These are phyloP conservation scores for Claviceps sp. DNA, from an alignment of 2,329 filamentous ascomycete species.

Conservation along the genomic window DNA sequence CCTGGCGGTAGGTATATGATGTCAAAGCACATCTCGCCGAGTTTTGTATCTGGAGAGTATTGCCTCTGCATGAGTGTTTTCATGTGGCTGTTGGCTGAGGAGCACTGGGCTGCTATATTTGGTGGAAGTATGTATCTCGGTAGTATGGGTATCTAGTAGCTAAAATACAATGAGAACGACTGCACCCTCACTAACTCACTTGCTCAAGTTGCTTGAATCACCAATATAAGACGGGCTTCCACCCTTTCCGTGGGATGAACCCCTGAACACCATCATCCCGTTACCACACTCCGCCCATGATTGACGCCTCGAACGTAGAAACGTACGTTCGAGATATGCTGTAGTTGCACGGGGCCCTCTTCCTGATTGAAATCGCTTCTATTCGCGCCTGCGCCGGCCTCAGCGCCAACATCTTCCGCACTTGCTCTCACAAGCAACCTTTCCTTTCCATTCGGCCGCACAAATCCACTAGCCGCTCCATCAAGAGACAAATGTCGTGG, in stretches of 20 bases:
- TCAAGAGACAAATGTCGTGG: constrained; percentile 38
- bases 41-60: neutral
- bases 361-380: neutral
- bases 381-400: neutral
- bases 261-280: constrained; percentile 46
- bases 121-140: neutral
- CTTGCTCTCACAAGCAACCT: constrained; percentile 5
- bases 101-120: neutral
- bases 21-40: neutral
- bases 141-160: neutral
- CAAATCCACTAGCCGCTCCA: constrained; percentile 43
- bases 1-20: neutral
- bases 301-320: constrained; percentile 48
- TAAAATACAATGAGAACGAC: neutral
- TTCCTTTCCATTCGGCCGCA: constrained; percentile 14
- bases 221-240: constrained; percentile 33
- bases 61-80: neutral
- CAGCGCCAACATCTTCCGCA: neutral
- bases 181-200: constrained; percentile 1
- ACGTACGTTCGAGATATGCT: constrained; percentile 37
- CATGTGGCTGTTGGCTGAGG: neutral
- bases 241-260: constrained; percentile 46
- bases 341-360: neutral
- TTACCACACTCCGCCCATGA: constrained; percentile 52
- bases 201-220: no score